Percentiles rank a stretch among this genome's conserved stretches.
Conservation (phyloP, 768 basidiomycete species). For the Amanita exitialis region DNA sequence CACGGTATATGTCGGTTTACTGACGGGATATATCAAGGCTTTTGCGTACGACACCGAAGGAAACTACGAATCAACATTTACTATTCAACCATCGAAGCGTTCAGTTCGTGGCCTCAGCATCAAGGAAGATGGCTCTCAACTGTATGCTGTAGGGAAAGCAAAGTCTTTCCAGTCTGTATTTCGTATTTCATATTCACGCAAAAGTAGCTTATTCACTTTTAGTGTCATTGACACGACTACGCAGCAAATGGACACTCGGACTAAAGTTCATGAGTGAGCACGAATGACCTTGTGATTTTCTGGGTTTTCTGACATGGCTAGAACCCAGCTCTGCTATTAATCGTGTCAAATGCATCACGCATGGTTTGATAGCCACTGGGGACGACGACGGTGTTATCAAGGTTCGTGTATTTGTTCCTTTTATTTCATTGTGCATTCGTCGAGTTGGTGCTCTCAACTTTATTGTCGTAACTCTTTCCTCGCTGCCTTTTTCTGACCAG, state of each 20-base stretch:
- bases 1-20: conserved; percentile 66
- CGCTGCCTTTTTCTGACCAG: background rate
- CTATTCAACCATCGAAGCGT: conserved; percentile 66
- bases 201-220: background rate
- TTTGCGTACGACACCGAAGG: conserved; percentile 72
- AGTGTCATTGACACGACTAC: conserved; percentile 64
- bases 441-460: conserved; percentile 1
- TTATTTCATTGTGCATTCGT: background rate
- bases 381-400: conserved; percentile 95
- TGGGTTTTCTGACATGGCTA: conserved; percentile 20
- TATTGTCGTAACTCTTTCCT: background rate
- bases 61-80: conserved; percentile 43
- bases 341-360: conserved; percentile 63
- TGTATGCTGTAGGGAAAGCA: conserved; percentile 79
- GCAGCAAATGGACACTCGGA: conserved; percentile 38
- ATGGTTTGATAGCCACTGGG: conserved; percentile 72
- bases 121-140: conserved; percentile 52
- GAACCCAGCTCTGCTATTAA: conserved; percentile 69
- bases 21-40: conserved; percentile 79
- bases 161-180: conserved; percentile 65
- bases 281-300: background rate
- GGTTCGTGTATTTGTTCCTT: conserved; percentile 41
- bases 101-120: conserved; percentile 72
- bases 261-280: conserved; percentile 60
- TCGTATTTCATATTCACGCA: background rate